phyloP scores from a whole-genome alignment of 2,329 filamentous ascomycete species.

The Paecilomyces sp. region DNA sequence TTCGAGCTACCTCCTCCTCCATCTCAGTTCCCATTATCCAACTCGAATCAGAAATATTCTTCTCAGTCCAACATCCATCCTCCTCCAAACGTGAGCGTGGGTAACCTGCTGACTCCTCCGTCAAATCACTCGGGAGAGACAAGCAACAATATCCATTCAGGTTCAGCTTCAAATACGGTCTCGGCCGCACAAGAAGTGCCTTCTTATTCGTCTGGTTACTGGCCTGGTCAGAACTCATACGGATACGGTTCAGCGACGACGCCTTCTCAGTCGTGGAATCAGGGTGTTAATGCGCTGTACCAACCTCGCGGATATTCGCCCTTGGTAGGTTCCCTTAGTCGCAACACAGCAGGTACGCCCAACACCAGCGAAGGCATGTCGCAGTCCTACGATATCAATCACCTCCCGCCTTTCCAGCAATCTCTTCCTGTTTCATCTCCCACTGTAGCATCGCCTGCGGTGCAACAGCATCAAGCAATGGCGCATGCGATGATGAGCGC shows the following conservation, averaged over 20 bases:
- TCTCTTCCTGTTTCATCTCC: constrained; percentile 51
- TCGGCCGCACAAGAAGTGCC: constrained; percentile 33
- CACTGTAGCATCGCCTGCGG: constrained; percentile 12
- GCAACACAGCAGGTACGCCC: constrained; percentile 52
- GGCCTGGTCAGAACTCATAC: constrained; percentile 55
- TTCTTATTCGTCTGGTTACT: constrained; percentile 45
- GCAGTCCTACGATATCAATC: constrained; percentile 61
- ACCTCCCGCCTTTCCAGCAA: constrained; percentile 55
- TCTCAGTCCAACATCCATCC: constrained; percentile 31
- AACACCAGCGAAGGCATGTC: constrained; percentile 56
- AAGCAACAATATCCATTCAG: constrained; percentile 31
- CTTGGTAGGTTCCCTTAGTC: constrained; percentile 46
- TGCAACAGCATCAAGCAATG: constrained; percentile 33
- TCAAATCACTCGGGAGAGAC: constrained; percentile 47
- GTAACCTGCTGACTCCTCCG: constrained; percentile 57
- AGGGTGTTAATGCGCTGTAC: constrained; percentile 31
- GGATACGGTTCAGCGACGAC: constrained; percentile 41
- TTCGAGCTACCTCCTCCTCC: constrained; percentile 65
- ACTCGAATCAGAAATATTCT: constrained; percentile 45
- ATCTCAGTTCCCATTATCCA: constrained; percentile 36
- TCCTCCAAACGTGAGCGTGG: constrained; percentile 48
- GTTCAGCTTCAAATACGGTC: constrained; percentile 49
- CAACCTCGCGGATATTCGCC: constrained; percentile 51
- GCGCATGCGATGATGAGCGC: constrained; percentile 40
- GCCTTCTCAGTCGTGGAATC: constrained; percentile 40